These are phyloP conservation scores for Metschnikowia noctiluminum DNA, from an alignment of 805 yeast species.

Conservation along the genomic window DNA sequence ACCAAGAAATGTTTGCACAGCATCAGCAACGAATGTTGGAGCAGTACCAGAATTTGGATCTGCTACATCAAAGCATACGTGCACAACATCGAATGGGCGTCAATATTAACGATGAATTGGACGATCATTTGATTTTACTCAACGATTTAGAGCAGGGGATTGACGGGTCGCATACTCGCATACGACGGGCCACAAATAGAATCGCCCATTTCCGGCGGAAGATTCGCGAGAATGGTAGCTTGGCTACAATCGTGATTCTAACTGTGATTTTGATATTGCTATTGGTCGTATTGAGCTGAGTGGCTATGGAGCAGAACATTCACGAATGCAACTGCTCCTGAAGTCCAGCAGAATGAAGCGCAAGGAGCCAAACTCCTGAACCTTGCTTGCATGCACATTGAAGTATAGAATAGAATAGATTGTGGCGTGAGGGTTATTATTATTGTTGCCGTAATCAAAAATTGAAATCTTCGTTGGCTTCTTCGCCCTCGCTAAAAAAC, in stretches of 20 bases:
- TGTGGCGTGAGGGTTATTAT: too few species aligned
- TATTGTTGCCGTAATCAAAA: slow-evolving; percentile 19
- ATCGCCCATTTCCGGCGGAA: slow-evolving; percentile 31
- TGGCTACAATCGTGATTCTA: slow-evolving; percentile 39
- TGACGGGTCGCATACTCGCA: slow-evolving; percentile 28
- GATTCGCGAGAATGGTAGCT: slow-evolving; percentile 41
- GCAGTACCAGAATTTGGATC: slow-evolving; percentile 37
- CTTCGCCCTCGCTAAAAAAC: slow-evolving; percentile 45
- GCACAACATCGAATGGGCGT: slow-evolving; percentile 40
- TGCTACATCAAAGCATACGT: slow-evolving; percentile 31
- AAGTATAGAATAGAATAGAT: not conserved
- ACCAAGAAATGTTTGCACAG: slow-evolving; percentile 40
- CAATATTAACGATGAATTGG: slow-evolving; percentile 37
- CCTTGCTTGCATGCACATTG: slow-evolving; percentile 1
- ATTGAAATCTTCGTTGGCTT: slow-evolving; percentile 44
- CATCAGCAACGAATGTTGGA: slow-evolving; percentile 40
- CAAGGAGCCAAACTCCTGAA: not conserved
- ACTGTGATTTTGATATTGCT: slow-evolving; percentile 38
- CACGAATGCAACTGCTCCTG: not conserved
- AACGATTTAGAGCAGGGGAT: slow-evolving; percentile 42
- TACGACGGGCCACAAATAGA: slow-evolving; percentile 31
- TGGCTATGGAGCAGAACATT: not conserved
- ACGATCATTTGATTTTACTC: slow-evolving; percentile 39
- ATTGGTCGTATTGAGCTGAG: slow-evolving; percentile 37
- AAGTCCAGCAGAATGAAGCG: not conserved